Evolutionary conservation across 108 stramenopile species (phyloP).

Genomic region (Aurantiochytrium sp.): DNA sequence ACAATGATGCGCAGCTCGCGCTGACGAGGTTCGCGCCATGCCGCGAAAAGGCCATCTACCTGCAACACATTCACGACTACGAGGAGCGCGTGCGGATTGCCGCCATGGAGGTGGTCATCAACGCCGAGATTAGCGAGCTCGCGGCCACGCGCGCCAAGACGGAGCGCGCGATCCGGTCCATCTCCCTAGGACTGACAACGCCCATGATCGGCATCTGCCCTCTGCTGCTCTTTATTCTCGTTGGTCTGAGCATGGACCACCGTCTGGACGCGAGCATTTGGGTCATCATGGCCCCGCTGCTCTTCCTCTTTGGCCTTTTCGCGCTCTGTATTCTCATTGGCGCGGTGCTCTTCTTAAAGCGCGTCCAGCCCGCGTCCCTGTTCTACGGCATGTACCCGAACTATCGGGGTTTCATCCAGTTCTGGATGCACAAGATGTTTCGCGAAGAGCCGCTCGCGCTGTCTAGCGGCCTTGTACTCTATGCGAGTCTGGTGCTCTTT

Average conservation of each 20-base stretch:
- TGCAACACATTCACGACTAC: background rate
- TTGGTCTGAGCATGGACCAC: background rate
- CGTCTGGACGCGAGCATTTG: background rate
- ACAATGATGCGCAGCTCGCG: too few relatives aligned
- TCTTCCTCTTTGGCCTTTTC: background rate
- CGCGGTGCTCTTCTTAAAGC: background rate
- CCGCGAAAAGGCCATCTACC: background rate
- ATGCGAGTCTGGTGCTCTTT: background rate
- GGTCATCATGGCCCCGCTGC: background rate
- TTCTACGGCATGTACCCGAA: background rate
- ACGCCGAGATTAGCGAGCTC: background rate
- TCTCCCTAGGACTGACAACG: background rate
- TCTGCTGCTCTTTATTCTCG: background rate
- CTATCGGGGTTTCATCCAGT: background rate
- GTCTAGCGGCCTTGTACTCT: background rate
- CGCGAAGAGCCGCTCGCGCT: background rate
- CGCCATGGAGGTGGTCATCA: background rate
- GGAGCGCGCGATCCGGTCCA: background rate
- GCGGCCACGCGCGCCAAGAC: background rate
- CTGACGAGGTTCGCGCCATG: background rate
- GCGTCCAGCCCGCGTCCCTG: background rate
- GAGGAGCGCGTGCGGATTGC: background rate
- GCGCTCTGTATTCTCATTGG: background rate
- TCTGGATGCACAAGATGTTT: slow-evolving; percentile 5
- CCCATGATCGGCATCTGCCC: background rate